Evolutionary conservation across 2,329 filamentous ascomycete species (phyloP).

Genomic region (Dactylella cylindrospora): DNA sequence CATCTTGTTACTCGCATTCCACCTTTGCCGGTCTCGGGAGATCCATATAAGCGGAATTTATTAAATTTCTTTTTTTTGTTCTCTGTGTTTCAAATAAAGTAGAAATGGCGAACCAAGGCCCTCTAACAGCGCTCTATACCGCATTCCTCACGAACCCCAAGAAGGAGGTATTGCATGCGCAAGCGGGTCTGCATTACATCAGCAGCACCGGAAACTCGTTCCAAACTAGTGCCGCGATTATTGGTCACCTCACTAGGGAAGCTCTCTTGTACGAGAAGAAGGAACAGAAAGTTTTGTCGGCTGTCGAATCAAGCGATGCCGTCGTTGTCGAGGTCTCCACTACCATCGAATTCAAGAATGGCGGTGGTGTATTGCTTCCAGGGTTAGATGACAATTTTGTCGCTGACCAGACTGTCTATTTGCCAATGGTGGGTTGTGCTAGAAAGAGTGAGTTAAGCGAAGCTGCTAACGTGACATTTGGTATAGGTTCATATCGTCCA

Average conservation of each 20-base stretch:
- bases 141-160: slow-evolving; percentile 70
- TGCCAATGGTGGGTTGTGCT: slow-evolving; percentile 71
- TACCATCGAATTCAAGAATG: slow-evolving; percentile 74
- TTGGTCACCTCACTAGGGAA: slow-evolving; percentile 71
- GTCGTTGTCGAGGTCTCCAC: slow-evolving; percentile 79
- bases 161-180: slow-evolving; percentile 63
- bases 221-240: slow-evolving; percentile 70
- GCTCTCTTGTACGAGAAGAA: slow-evolving; percentile 78
- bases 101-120: slow-evolving; percentile 32
- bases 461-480: no score
- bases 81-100: no score
- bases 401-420: slow-evolving; percentile 72
- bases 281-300: slow-evolving; percentile 72
- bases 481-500: slow-evolving; percentile 80
- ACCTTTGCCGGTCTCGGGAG: slow-evolving; percentile 5
- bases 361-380: slow-evolving; percentile 84
- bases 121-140: slow-evolving; percentile 58
- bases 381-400: slow-evolving; percentile 93
- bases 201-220: slow-evolving; percentile 74
- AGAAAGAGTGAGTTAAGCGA: no score
- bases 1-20: not conserved
- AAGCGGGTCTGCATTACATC: slow-evolving; percentile 80
- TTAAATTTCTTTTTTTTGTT: no score
- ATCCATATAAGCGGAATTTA: not conserved
- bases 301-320: slow-evolving; percentile 69